A percentile compares a stretch with the other conserved stretches of the same genome.
phyloP scores from a whole-genome alignment of 2,329 filamentous ascomycete genomes.

The Trichophaea hybrida region DNA sequence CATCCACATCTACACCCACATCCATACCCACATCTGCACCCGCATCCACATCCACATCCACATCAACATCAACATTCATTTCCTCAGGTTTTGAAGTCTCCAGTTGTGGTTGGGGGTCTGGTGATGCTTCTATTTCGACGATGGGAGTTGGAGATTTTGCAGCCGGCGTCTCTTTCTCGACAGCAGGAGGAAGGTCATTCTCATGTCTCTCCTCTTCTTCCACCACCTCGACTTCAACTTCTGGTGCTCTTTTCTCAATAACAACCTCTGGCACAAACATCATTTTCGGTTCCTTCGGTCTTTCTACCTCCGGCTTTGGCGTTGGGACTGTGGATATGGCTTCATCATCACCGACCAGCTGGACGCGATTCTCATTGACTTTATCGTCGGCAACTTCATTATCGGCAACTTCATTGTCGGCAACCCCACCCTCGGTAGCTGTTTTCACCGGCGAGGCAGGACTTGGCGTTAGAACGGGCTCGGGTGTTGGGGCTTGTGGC shows the following conservation, averaged over 20 bases:
- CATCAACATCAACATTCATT: background rate
- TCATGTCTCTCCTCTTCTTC: constrained; percentile 1
- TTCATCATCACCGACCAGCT: constrained; percentile 17
- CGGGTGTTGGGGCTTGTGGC: background rate
- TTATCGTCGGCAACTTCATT: constrained; percentile 1
- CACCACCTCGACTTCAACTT: constrained; percentile 1
- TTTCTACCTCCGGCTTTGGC: background rate
- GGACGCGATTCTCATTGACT: constrained; percentile 19
- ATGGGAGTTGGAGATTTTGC: background rate
- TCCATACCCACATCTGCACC: no score
- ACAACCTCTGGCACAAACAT: no score
- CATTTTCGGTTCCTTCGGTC: background rate
- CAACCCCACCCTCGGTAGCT: background rate
- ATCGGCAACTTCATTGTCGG: background rate
- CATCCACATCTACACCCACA: no score
- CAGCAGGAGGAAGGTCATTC: background rate
- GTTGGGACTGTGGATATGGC: constrained; percentile 5
- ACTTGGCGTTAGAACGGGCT: background rate
- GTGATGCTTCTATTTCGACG: background rate
- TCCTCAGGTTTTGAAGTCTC: background rate
- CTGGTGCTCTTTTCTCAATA: background rate
- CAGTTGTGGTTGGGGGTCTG: background rate
- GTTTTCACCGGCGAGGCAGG: background rate
- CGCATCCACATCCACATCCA: no score
- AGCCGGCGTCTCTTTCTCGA: background rate